Evolutionary conservation across 2,329 filamentous ascomycete species (phyloP), one percentile per base, ranked within the genome.

Genomic region (Xylaria sp.): DNA sequence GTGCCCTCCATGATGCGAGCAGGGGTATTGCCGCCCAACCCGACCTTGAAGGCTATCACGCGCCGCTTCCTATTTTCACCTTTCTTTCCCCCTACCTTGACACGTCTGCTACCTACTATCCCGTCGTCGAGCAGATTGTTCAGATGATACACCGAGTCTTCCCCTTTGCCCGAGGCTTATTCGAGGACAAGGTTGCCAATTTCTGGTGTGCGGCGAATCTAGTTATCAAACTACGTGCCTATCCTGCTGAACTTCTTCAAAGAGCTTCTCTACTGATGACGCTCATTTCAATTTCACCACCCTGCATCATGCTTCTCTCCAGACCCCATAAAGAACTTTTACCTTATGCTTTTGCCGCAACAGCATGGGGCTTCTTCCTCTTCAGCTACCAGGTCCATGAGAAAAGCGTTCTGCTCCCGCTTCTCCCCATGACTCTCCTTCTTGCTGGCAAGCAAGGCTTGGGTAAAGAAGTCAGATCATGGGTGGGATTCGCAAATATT

Each of bases 341-440:
- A 15, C 94, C 94, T 0, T 86, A 92, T 39, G 92, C 92, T 0
- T 88, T 98, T 65, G 91, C 94, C 1, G 86, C 92, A 1, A 94
- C 92, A 0, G 92, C 94, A 1, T 99, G 96, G 96, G 95, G 92
- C 0, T 99, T 99, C 83, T 99, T 98, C 78, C 84, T 99, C 17
- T 98, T 96, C 81, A 96, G 93, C 74, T 99, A 97, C 78, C 96
- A 99, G 77, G 96, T 99, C 0, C 96, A 99, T 75, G 96, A 99
- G 81, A 99, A 99, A 85, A 97, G 94, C 71, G 93, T 97, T 0
- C 84, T 99, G 5, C 86, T 99, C 2, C 96, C 96, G 0, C 83
- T 99, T 53, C 87, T 98, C 77, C 96, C 96, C 0, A 97, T 96
- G 92, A 98, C 94, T 0, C 81, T 97, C 6, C 84, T 98, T 5